Percentiles rank a stretch among this genome's conserved stretches.
phyloP scores from a whole-genome alignment of 805 yeast species.

The Saitoella complicata region DNA sequence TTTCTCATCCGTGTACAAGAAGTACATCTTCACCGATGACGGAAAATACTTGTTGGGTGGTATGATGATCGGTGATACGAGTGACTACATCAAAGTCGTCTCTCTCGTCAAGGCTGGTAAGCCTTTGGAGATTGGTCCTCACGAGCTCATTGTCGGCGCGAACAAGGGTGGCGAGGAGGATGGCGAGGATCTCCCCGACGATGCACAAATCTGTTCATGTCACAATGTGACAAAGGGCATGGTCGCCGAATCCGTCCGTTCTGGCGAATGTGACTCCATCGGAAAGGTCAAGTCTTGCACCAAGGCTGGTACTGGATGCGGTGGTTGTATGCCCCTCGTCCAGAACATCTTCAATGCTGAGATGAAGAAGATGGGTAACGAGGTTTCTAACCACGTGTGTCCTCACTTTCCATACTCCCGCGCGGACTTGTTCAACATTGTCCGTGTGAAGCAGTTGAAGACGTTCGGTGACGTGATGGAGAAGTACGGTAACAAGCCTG shows the following conservation, averaged over 20 bases:
- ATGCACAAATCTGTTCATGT: conserved; percentile 25
- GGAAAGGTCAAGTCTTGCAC: too few relatives aligned
- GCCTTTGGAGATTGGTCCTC: conserved; percentile 20
- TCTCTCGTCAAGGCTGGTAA: conserved; percentile 19
- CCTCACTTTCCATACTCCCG: conserved; percentile 23
- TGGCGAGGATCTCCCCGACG: conserved; percentile 20
- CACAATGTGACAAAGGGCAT: conserved; percentile 23
- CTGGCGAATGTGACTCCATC: too few relatives aligned
- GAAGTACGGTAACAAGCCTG: conserved; percentile 17
- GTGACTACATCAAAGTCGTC: conserved; percentile 21
- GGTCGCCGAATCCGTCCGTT: too few relatives aligned
- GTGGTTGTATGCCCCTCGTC: conserved; percentile 26
- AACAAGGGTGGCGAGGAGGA: conserved; percentile 20
- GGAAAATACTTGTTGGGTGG: conserved; percentile 26
- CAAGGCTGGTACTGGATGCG: conserved; percentile 26
- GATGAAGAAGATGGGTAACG: conserved; percentile 23
- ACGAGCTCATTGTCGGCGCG: conserved; percentile 20
- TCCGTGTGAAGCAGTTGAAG: conserved; percentile 22
- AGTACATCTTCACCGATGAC: conserved; percentile 22
- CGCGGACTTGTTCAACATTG: conserved; percentile 22
- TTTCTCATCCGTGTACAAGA: conserved; percentile 22
- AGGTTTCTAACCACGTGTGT: conserved; percentile 21
- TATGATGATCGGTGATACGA: conserved; percentile 23
- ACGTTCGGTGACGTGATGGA: conserved; percentile 21
- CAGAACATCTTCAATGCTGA: conserved; percentile 23